Evolutionary conservation across 2,329 filamentous ascomycete genomes (phyloP), one percentile per base, ranked within the genome.

Genomic region (Xylaria sp.): DNA sequence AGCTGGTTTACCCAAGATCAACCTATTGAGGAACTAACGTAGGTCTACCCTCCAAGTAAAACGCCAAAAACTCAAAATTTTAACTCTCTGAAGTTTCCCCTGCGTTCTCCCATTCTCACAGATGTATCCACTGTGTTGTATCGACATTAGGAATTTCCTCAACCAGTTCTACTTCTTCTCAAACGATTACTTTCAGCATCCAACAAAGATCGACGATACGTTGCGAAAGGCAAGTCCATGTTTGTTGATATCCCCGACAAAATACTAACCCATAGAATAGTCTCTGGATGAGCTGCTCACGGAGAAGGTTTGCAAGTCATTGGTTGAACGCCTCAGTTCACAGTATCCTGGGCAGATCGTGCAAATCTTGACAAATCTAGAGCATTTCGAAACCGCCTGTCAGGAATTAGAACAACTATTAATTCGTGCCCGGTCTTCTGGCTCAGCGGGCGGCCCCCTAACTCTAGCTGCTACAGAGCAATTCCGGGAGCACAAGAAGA

Each of bases 121-220:
- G 75, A 99, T 99, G 96, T 99, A 99, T 78, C 95, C 96, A 1
- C 86, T 98, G 36, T 97, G 96, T 81, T 99, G 96, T 83, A 98
- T 98, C 78, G 94, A 98, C 76, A 97, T 99, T 74, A 89, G 95
- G 46, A 97, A 97, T 79, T 98, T 99, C 79, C 84, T 98, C 67
- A 97, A 97, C 79, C 94, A 98, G 77, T 98, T 99, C 76, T 98
- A 98, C 80, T 94, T 97, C 80, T 99, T 98, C 81, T 94, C 93
- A 9, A 94, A 97, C 75, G 94, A 98, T 76, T 94, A 98, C 78
- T 98, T 98, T 77, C 91, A 96, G 71, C 93, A 97, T 72, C 92
- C 93, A 0, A 91, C 88, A 70, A 87, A 97, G 61, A 97, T 99
- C 72, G 96, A 99, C 72, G 92, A 97, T 71, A 97, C 94, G 0